Percentiles rank a stretch among this genome's conserved stretches.
Evolutionary conservation across 768 basidiomycete genomes (phyloP).

Genomic region (Melanogaster broomeanus): DNA sequence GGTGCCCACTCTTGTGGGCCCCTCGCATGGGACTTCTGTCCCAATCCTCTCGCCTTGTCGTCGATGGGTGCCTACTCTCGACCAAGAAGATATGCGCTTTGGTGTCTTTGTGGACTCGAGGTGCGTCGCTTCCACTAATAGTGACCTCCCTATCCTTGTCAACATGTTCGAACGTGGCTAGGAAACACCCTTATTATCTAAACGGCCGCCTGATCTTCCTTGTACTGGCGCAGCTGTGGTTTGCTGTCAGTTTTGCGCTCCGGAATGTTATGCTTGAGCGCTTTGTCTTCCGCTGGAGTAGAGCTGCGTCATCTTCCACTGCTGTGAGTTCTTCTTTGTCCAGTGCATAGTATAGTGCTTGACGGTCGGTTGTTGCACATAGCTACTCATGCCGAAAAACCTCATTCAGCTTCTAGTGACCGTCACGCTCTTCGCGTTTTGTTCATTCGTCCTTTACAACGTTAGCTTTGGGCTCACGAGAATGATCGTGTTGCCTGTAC

Average conservation of each 20-base stretch:
- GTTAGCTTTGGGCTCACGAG: conserved; percentile 49
- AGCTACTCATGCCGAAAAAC: conserved; percentile 25
- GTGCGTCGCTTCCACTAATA: conserved; percentile 35
- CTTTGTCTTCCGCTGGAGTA: conserved; percentile 48
- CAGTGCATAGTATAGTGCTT: not conserved
- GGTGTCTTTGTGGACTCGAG: conserved; percentile 66
- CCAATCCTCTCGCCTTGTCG: no score
- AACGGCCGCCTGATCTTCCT: conserved; percentile 70
- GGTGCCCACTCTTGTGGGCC: no score
- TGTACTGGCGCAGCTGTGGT: conserved; percentile 49
- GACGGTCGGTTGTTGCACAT: not conserved
- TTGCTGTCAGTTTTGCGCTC: conserved; percentile 49
- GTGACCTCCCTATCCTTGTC: not conserved
- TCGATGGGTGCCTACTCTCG: no score
- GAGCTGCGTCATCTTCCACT: conserved; percentile 8
- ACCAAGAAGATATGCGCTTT: conserved; percentile 43
- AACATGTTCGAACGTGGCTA: conserved; percentile 23
- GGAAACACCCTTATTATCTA: conserved; percentile 74
- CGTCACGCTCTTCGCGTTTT: conserved; percentile 40
- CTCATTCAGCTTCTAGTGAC: conserved; percentile 33
- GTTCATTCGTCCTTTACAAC: conserved; percentile 41
- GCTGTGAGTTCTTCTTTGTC: conserved; percentile 18
- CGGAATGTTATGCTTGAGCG: conserved; percentile 67
- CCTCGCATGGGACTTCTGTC: no score
- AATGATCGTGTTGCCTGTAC: conserved; percentile 48